phyloP scores from a whole-genome alignment of 176 grass and related monocot genomes.

The Raddia guianensis region DNA sequence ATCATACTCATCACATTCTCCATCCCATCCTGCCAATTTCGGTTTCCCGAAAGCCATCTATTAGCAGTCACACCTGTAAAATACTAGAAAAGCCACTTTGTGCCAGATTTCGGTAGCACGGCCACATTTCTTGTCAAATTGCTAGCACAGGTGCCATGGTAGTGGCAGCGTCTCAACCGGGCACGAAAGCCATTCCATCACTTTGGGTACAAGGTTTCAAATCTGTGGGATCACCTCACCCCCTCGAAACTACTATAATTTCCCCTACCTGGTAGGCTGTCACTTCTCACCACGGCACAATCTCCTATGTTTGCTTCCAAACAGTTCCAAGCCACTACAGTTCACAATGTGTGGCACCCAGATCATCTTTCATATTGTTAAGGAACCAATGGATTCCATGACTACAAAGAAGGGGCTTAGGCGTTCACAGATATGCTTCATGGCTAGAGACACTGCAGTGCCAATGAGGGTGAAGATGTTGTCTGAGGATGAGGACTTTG shows the following conservation, averaged over 20 bases:
- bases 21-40: not conserved
- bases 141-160: not conserved
- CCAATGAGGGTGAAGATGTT: constrained; percentile 25
- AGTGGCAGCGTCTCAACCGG: not conserved
- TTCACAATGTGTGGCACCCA: not conserved
- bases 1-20: not conserved
- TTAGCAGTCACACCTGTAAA: not conserved
- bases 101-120: not conserved
- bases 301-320: too few relatives aligned
- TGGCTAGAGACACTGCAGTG: constrained; percentile 22
- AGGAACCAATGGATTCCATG: not conserved
- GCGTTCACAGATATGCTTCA: not conserved
- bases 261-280: too few relatives aligned
- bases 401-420: not conserved
- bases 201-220: not conserved
- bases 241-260: not conserved
- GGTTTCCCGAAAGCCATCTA: not conserved
- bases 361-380: not conserved
- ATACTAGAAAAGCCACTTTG: not conserved
- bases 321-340: not conserved
- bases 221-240: not conserved
- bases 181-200: not conserved
- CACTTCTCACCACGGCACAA: too few relatives aligned
- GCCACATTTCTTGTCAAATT: not conserved
- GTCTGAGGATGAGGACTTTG: constrained; percentile 27